Evolutionary conservation across 768 basidiomycete genomes (phyloP).

Genomic region (Tulasnella sp.): DNA sequence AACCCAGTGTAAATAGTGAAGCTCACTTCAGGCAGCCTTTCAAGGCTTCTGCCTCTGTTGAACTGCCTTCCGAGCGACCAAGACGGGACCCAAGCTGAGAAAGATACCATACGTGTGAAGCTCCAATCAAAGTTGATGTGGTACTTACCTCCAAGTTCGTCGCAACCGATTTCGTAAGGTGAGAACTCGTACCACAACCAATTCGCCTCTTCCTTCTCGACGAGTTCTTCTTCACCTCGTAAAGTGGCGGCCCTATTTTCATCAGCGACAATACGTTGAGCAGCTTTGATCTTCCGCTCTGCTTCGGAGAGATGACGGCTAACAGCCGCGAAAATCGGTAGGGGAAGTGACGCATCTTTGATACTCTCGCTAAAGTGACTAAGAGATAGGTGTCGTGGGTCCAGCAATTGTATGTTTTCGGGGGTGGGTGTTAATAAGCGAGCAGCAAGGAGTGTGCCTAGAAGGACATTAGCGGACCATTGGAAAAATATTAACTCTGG

Average conservation of each 20-base stretch:
- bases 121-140: background rate
- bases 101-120: background rate
- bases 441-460: slow-evolving; percentile 23
- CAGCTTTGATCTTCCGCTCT: background rate
- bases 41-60: slow-evolving; percentile 20
- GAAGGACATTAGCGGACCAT: background rate
- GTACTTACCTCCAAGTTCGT: slow-evolving; percentile 20
- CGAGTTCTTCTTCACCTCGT: slow-evolving; percentile 14
- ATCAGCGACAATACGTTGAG: slow-evolving; percentile 17
- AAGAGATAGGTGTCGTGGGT: slow-evolving; percentile 21
- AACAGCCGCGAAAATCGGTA: slow-evolving; percentile 26
- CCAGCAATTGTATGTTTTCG: slow-evolving; percentile 17
- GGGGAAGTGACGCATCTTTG: slow-evolving; percentile 20
- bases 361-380: slow-evolving; percentile 19
- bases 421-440: slow-evolving; percentile 22
- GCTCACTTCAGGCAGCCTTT: slow-evolving; percentile 24
- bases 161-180: slow-evolving; percentile 23
- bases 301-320: slow-evolving; percentile 13
- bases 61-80: slow-evolving; percentile 25
- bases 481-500: background rate
- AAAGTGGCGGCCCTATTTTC: slow-evolving; percentile 9
- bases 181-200: slow-evolving; percentile 27
- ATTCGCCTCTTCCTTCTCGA: slow-evolving; percentile 13
- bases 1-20: slow-evolving; percentile 24
- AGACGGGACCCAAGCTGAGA: slow-evolving; percentile 24